Evolutionary conservation across 2,329 filamentous ascomycete species (phyloP).

Genomic region (Ascochyta fabae): DNA sequence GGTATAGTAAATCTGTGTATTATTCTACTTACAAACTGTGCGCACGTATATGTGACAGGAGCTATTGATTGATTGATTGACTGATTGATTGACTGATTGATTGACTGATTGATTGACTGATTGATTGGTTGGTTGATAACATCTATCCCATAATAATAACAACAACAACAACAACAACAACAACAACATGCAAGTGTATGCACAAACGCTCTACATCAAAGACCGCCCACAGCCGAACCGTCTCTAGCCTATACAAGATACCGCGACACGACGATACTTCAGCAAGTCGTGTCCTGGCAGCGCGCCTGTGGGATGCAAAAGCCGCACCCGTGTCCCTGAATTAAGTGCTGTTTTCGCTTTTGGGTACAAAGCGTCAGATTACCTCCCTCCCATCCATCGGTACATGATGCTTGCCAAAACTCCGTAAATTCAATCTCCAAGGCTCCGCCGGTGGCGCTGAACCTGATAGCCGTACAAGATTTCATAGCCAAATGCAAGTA

Average conservation of each 20-base stretch:
- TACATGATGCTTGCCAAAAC: conserved; percentile 11
- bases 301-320: too few species aligned
- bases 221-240: too few species aligned
- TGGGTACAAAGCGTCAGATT: conserved; percentile 7
- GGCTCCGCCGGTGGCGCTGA: not conserved
- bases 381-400: conserved; percentile 2
- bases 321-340: not conserved
- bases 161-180: too few species aligned
- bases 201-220: conserved; percentile 12
- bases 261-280: conserved; percentile 9
- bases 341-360: not conserved
- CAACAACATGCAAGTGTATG: conserved; percentile 9
- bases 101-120: not conserved
- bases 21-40: too few species aligned
- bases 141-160: conserved; percentile 5
- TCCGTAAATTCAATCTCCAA: not conserved
- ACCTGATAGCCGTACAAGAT: not conserved
- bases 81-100: not conserved
- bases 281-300: not conserved
- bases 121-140: not conserved
- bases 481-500: not conserved
- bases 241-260: not conserved
- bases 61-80: not conserved
- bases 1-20: too few species aligned
- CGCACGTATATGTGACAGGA: not conserved